A percentile compares a stretch with the other conserved stretches of the same genome.
Evolutionary conservation across 495 filamentous ascomycete genomes (phyloP).

Genomic region (Hypoxylon cercidicola): DNA sequence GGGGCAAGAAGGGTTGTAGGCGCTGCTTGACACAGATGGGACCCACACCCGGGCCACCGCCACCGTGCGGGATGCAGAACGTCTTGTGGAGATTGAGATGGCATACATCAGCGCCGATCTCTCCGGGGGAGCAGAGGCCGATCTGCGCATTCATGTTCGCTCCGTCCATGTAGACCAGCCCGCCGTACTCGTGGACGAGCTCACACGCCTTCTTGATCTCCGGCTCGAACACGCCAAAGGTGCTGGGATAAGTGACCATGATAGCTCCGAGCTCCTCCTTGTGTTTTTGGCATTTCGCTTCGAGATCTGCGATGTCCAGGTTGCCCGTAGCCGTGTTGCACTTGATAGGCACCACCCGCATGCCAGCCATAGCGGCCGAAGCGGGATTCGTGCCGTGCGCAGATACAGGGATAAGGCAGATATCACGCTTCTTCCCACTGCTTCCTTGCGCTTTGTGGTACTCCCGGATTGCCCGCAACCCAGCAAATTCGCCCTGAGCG

Average conservation of each 20-base stretch:
- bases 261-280: constrained; percentile 88
- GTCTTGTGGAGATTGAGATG: constrained; percentile 99
- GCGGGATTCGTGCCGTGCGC: constrained; percentile 98
- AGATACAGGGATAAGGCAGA: constrained; percentile 96
- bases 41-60: constrained; percentile 93
- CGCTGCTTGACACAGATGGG: constrained; percentile 93
- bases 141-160: constrained; percentile 99
- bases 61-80: constrained; percentile 98
- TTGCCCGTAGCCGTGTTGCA: constrained; percentile 91
- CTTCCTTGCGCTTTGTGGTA: constrained; percentile 74
- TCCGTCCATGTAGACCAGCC: constrained; percentile 99
- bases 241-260: constrained; percentile 99
- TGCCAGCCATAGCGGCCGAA: constrained; percentile 96
- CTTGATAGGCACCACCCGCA: constrained; percentile 95
- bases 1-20: constrained; percentile 79
- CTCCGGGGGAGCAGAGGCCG: constrained; percentile 93
- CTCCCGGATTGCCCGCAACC: constrained; percentile 90
- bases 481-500: constrained; percentile 96
- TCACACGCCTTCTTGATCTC: constrained; percentile 86
- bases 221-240: constrained; percentile 96
- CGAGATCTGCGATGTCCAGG: constrained; percentile 86
- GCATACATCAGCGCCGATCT: constrained; percentile 98
- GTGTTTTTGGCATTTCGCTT: constrained; percentile 88
- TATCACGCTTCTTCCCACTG: constrained; percentile 73
- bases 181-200: constrained; percentile 87